Base-by-base conservation (phyloP, 164 flowering plant genomes). In the Vitis amurensis region DNA sequence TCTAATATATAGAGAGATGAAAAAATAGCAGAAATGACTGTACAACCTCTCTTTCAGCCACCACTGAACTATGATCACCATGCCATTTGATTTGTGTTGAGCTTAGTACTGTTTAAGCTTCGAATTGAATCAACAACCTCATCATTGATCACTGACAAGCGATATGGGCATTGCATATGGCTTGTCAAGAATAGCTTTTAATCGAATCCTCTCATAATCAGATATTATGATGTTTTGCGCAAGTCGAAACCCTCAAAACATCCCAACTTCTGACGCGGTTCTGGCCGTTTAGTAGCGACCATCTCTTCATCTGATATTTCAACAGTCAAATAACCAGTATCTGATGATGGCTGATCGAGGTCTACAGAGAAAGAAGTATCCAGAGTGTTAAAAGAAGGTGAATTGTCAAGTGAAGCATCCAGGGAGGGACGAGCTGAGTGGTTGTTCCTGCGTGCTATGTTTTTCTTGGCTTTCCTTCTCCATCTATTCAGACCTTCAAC, bases 401-500 rank as follows among this genome's bases (percentile, higher is more conserved):
- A 68, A 61, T 64, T 56, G 31, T 52, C 71, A 1, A 61, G 19
- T 27, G 75, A 72, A 67, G 70, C 65, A 37, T 66, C 68, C 23
- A 69, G n/a, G 0, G 70, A 66, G 3, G 56, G 57, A 6, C 63
- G 68, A 2, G 69, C 8, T 14, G 68, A 58, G n/a, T 29, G 0
- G 17, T 1, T 47, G 63, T 47, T 67, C 47, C 64, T 71, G 17
- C 17, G 31, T 8, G 77, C 70, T 27, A 77, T 4, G 3, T 77
- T 80, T 63, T 69, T 80, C 76, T 62, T 73, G 10, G 87, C 85
- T 10, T 48, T 80, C 2, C 48, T 63, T 64, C 71, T 79, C 94
- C 94, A 90, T 65, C 67, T 74, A 59, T 77, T 83, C 23, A 90
- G 85, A n/a, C 91, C 91, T 14, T 76, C 60, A 0, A 70, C 70